These are phyloP conservation scores for Boletus reticulatus DNA, from an alignment of 768 basidiomycete species.

Conservation along the genomic window DNA sequence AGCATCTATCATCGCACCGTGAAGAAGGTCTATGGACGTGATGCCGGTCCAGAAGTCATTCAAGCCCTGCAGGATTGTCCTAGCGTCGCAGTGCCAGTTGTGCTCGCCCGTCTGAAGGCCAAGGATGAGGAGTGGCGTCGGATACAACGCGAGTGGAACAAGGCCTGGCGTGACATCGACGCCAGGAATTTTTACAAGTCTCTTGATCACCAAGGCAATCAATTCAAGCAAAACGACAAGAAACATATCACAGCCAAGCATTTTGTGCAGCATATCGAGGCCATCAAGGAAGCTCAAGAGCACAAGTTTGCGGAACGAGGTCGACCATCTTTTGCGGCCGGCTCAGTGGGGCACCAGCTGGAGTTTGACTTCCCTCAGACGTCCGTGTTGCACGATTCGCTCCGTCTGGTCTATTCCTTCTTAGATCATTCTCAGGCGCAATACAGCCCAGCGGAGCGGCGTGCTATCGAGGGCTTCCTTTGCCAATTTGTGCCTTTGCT, in stretches of 20 bases:
- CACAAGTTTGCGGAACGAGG: slow-evolving; percentile 30
- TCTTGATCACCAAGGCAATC: slow-evolving; percentile 93
- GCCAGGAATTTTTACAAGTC: slow-evolving; percentile 98
- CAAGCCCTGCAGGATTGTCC: slow-evolving; percentile 91
- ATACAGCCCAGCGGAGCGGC: slow-evolving; percentile 75
- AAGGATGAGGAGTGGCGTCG: slow-evolving; percentile 98
- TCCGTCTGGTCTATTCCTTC: slow-evolving; percentile 89
- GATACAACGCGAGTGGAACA: slow-evolving; percentile 91
- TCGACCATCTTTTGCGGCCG: slow-evolving; percentile 40
- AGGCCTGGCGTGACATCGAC: slow-evolving; percentile 96
- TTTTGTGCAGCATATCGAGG: slow-evolving; percentile 79
- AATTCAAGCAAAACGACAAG: slow-evolving; percentile 96
- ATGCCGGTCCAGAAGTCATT: slow-evolving; percentile 71
- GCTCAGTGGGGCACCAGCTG: slow-evolving; percentile 66
- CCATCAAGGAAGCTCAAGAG: slow-evolving; percentile 58
- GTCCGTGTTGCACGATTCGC: slow-evolving; percentile 79
- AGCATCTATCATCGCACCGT: slow-evolving; percentile 89
- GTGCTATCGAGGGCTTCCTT: slow-evolving; percentile 81
- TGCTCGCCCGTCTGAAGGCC: slow-evolving; percentile 81
- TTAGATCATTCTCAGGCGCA: slow-evolving; percentile 81
- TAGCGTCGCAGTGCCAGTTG: slow-evolving; percentile 86
- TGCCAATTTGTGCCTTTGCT: slow-evolving; percentile 80
- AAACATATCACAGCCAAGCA: slow-evolving; percentile 82
- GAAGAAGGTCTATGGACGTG: slow-evolving; percentile 90
- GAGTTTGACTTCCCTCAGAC: slow-evolving; percentile 77